Evolutionary conservation across 1,284 basidiomycete genomes (phyloP).

Genomic region (Leccinum solheimii): DNA sequence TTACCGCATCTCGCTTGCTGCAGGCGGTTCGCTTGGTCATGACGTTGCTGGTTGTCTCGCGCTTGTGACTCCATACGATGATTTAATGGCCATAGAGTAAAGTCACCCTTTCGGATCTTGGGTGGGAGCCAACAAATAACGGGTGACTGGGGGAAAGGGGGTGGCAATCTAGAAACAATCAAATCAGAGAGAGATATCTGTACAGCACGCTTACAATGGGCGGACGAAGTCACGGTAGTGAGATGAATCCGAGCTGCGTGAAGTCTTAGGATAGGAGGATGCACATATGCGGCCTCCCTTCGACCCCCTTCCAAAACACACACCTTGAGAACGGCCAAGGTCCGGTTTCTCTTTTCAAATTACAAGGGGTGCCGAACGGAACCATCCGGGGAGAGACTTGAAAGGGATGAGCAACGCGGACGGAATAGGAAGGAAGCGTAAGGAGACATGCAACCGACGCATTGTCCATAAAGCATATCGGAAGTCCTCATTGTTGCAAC

Average conservation of each 20-base stretch:
- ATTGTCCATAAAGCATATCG: not conserved
- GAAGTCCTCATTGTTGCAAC: slow-evolving; percentile 23
- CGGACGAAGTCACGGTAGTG: slow-evolving; percentile 1
- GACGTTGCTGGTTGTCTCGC: not conserved
- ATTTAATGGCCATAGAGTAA: not conserved
- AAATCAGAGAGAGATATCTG: slow-evolving; percentile 14
- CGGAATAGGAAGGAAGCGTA: not conserved
- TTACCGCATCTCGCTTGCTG: not conserved
- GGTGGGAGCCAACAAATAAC: not conserved
- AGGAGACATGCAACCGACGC: not conserved
- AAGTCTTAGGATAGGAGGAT: slow-evolving; percentile 3
- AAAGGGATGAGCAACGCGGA: slow-evolving; percentile 5
- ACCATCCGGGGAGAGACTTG: slow-evolving; percentile 1
- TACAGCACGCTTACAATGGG: not conserved
- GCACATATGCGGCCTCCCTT: not conserved
- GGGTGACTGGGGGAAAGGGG: not conserved
- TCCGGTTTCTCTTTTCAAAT: slow-evolving; percentile 8
- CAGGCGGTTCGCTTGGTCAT: not conserved
- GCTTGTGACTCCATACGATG: slow-evolving; percentile 6
- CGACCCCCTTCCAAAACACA: not conserved
- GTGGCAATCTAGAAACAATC: not conserved
- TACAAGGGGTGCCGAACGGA: slow-evolving; percentile 2
- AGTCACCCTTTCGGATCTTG: slow-evolving; percentile 21
- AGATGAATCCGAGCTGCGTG: slow-evolving; percentile 13
- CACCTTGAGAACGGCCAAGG: slow-evolving; percentile 1